phyloP scores from a whole-genome alignment of 2,329 filamentous ascomycete species.

The Calonectria leucothoes region DNA sequence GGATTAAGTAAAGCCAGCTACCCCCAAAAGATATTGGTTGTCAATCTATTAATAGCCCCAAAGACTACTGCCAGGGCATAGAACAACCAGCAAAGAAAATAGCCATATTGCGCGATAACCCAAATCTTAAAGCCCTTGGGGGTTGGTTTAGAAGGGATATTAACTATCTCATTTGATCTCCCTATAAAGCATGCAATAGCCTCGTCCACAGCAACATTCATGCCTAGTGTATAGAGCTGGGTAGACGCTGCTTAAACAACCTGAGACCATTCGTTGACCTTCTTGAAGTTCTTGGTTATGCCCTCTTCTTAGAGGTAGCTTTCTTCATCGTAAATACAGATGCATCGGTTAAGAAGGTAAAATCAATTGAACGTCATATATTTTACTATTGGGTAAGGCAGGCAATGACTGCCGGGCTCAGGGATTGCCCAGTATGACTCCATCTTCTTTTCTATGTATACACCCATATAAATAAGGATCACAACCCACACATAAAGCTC shows the following conservation, averaged over 20 bases:
- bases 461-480: conserved; percentile 24
- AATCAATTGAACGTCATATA: conserved; percentile 26
- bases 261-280: conserved; percentile 12
- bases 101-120: conserved; percentile 24
- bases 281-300: background rate
- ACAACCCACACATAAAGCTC: conserved; percentile 26
- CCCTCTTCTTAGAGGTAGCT: background rate
- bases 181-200: background rate
- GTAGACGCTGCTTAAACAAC: conserved; percentile 6
- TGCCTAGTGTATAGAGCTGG: background rate
- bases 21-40: background rate
- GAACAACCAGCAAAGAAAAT: conserved; percentile 24
- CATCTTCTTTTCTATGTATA: conserved; percentile 19
- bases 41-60: background rate
- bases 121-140: conserved; percentile 25
- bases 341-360: conserved; percentile 13
- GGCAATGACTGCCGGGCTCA: background rate
- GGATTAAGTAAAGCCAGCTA: background rate
- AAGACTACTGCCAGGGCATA: background rate
- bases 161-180: background rate
- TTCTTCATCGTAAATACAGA: background rate
- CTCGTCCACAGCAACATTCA: conserved; percentile 10
- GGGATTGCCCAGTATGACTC: conserved; percentile 21
- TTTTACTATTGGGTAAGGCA: conserved; percentile 9
- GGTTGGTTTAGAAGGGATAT: conserved; percentile 10